Evolutionary conservation across 495 filamentous ascomycete species (phyloP).

Genomic region (Thozetella sp.): DNA sequence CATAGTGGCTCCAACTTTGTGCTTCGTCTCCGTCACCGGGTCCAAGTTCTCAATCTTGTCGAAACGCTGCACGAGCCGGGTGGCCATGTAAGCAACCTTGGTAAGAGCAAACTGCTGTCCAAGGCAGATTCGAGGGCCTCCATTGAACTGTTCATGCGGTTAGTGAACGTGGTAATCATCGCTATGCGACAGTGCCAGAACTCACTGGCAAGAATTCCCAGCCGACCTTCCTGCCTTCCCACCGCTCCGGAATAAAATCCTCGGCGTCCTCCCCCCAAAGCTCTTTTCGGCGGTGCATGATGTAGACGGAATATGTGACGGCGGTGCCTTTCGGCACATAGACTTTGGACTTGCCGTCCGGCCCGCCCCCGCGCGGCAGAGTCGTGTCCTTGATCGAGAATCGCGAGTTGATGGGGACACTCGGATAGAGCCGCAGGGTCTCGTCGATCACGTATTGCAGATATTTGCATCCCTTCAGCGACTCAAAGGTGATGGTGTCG

Average conservation of each 20-base stretch:
- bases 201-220: conserved; percentile 54
- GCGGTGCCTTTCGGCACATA: conserved; percentile 40
- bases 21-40: conserved; percentile 5
- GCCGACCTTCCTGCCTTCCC: conserved; percentile 44
- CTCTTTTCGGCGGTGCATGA: conserved; percentile 56
- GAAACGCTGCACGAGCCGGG: conserved; percentile 38
- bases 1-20: conserved; percentile 1
- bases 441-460: conserved; percentile 52
- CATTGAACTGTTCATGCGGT: conserved; percentile 41
- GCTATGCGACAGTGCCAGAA: background rate
- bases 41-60: conserved; percentile 19
- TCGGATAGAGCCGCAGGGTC: conserved; percentile 32
- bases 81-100: conserved; percentile 60
- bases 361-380: conserved; percentile 46
- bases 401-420: conserved; percentile 42
- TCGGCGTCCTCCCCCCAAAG: conserved; percentile 49
- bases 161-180: background rate
- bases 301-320: conserved; percentile 37
- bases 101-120: conserved; percentile 53
- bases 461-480: conserved; percentile 43
- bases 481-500: conserved; percentile 28
- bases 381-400: conserved; percentile 45
- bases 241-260: conserved; percentile 27
- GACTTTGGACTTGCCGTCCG: conserved; percentile 51
- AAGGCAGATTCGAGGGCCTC: conserved; percentile 53